Evolutionary conservation across 2,329 filamentous ascomycete species (phyloP), one percentile per base, ranked within the genome.

Genomic region (Emericellopsis atlantica): DNA sequence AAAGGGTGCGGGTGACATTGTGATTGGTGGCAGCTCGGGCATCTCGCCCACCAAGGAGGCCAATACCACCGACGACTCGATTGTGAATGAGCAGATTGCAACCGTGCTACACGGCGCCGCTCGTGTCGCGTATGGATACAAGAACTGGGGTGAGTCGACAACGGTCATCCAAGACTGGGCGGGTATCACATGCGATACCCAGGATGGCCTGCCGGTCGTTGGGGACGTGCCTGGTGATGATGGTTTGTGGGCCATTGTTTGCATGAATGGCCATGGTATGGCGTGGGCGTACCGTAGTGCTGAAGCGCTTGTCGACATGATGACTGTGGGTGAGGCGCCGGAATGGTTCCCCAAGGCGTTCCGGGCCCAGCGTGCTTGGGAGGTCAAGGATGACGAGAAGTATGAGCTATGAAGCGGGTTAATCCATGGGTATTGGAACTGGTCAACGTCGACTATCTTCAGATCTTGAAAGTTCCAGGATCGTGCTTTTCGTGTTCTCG

Each of bases 201-300:
- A 64, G 4, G 73, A 79, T 50, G 65, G 65, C 0, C 57, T 69
- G 35, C 73, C 74, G 0, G 61, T 74, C 36, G 66, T 77, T 1
- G 73, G 73, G 0, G 55, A 61, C 44, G 56, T 74, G 43, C 63
- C 64, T 4, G 61, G 54, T 0, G 54, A 65, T 34, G 47, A 59
- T 5, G 64, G 66, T 1, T 50, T 81, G 18, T 79, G 71, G 64
- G 59, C 78, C 1, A 64, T 67, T 26, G 74, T 71, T 4, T 69
- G 74, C 6, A 82, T 82, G 46, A 78, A 79, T 46, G 79, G 79
- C 1, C 76, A 82, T 53, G 76, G 77, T 0, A 82, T 81, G 79
- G 77, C 77, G 2, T 55, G 76, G 26, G 75, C 74, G 41, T 72
- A 76, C 60, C 70, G 76, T 52, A 72, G 69, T 23, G 76, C 76